Base-by-base conservation (phyloP, 306 rosid species). In the Lagenaria siceraria region DNA sequence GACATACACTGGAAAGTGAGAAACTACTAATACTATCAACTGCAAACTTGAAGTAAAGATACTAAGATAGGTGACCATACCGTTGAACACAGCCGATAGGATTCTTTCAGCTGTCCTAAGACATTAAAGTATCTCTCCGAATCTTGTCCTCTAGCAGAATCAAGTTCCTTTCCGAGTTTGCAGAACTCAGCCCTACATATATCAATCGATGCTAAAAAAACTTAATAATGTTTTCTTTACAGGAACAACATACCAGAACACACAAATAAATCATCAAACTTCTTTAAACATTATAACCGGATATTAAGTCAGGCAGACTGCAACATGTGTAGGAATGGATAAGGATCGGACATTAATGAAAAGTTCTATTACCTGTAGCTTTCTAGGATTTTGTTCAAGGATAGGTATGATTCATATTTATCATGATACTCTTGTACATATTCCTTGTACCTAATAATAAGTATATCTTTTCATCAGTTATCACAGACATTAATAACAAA, bases 401-500 rank as follows among this genome's bases (percentile, higher is more conserved):
- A 96, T 76, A 84, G 78, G 72, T 96, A 96, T 74, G 90, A 89
- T 49, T 92, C 97, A 78, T 89, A 96, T 83, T 95, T 95, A 58
- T 89, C 98, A 22, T 76, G 87, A 82, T 83, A 96, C 84, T 96
- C 99, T 84, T 89, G 93, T 83, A 89, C 91, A 68, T 90, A 92
- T 77, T 96, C 98, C 81, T 92, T 78, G 82, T 90, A 92, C 83
- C 99, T 96, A 81, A 76, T 75, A 15, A 61, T 15, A 53, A 4
- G 70, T 25, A 59, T 42, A 46, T 0, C 0, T 40, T n/a, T 61
- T 60, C 31, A 62, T 59, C 79, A 77, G 70, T 49, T 27, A 60
- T 43, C 78, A 84, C 82, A 84, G 83, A 79, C 49, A 83, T 25
- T 64, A 79, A 65, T 79, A 13, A 27, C 59, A 25, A 15, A 46